Evolutionary conservation across 371 early-diverging fungal genomes (phyloP), one percentile per base, ranked within the genome.

Genomic region (Mucor irregularis): DNA sequence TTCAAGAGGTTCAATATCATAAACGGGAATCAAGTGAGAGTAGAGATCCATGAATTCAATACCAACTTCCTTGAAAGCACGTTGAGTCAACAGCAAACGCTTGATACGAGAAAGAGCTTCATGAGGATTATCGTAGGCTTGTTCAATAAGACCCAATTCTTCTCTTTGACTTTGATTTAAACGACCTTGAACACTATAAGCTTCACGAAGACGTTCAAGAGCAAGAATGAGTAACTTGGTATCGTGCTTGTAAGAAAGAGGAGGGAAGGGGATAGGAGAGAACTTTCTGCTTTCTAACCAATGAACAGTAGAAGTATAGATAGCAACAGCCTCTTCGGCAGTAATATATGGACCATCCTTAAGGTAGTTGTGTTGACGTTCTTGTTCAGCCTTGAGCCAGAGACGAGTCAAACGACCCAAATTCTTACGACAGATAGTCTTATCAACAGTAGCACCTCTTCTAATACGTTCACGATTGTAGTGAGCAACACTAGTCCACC

Each of bases 11-110:
- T 97, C 98, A 6, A 99, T 88, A 60, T 96, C 94, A 73, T 97
- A 98, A 6, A 97, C 97, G 6, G 98, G 98, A 53, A 95, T 91
- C 69, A 97, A 73, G 63, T 97, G 93, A 44, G 89, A 89, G 74
- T 95, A 98, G 53, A 94, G 81, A 82, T 98, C 98, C 96, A 96
- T 96, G 64, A 98, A 97, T 78, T 97, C 95, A 66, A 98, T 95
- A n/a, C 95, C 96, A 10, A 98, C 96, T 80, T 99, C 98, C 77
- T 98, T 98, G 84, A 99, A 99, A 1, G 99, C 96, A 57, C 99
- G 88, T 71, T 99, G 98, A 7, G 98, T 98, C 48, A 99, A 78
- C 58, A 99, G 62, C 26, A 96, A 75, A 63, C 98, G 93, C 73
- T 99, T 99, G 67, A 99, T 97, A 58, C 97, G 86, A 34, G 88